Conservation (phyloP, 495 filamentous ascomycete species). For the Polyplosphaeria fusca region DNA sequence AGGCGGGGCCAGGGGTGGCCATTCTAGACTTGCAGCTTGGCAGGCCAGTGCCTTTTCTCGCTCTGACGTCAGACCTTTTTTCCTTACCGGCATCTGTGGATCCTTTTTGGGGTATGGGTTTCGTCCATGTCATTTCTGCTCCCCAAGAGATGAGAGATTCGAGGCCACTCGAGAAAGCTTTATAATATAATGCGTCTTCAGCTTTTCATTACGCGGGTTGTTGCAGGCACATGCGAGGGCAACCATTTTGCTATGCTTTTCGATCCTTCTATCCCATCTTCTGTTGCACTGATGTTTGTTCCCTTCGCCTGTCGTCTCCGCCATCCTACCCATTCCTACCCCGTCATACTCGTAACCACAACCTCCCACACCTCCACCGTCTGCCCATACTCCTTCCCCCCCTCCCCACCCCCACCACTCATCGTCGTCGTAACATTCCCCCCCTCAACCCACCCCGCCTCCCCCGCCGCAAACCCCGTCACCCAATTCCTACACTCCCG, state of each 20-base stretch:
- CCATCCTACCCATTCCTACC: background rate
- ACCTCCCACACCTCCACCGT: background rate
- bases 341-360: background rate
- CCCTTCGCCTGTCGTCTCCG: background rate
- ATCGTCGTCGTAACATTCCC: conserved; percentile 7
- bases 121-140: background rate
- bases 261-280: conserved; percentile 24
- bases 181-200: no score
- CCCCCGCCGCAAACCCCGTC: background rate
- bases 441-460: conserved; percentile 3
- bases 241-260: no score
- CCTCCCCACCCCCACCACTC: background rate
- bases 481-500: background rate
- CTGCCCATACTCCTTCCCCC: background rate
- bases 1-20: background rate
- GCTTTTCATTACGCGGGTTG: no score
- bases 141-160: conserved; percentile 11
- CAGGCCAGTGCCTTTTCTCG: conserved; percentile 9
- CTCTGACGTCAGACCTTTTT: background rate
- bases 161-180: conserved; percentile 23
- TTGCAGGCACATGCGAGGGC: no score
- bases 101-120: conserved; percentile 19
- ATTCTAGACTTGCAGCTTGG: background rate
- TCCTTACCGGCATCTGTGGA: conserved; percentile 14
- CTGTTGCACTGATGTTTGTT: background rate